A percentile compares a stretch with the other conserved stretches of the same genome.
Evolutionary conservation across 2,329 filamentous ascomycete genomes (phyloP).

Genomic region (Fusarium sp.): DNA sequence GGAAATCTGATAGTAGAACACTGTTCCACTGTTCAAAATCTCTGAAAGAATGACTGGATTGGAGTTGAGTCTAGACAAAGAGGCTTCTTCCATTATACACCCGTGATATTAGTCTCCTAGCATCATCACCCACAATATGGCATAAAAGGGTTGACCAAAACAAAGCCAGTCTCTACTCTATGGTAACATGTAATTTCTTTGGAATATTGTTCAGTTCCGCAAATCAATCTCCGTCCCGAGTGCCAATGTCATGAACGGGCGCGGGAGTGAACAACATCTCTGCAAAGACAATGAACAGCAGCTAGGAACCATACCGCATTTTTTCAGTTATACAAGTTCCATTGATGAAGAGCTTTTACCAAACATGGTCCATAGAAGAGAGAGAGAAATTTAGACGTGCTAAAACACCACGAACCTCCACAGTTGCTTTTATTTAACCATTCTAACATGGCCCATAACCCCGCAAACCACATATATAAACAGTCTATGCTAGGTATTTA

Average conservation of each 20-base stretch:
- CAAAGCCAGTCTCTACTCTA: background rate
- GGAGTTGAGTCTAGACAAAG: background rate
- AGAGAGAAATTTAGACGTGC: background rate
- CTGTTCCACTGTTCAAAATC: background rate
- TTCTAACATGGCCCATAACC: background rate
- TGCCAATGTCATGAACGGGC: background rate
- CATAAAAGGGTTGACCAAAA: background rate
- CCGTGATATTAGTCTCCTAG: background rate
- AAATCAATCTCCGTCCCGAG: too few species aligned
- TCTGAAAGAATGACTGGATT: background rate
- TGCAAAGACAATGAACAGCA: background rate
- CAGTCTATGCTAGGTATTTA: slow-evolving; percentile 7
- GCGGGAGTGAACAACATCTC: background rate
- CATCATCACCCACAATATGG: too few species aligned
- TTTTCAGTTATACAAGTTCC: background rate
- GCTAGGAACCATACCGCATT: too few species aligned
- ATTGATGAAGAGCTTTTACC: background rate
- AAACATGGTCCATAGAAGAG: background rate
- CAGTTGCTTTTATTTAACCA: background rate
- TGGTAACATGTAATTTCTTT: too few species aligned
- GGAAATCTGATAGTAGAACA: background rate
- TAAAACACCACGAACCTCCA: background rate
- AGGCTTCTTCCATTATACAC: background rate
- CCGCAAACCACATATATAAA: background rate
- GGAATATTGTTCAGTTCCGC: too few species aligned